Conservation (phyloP, 306 rosid species). For the Dicorynia guianensis region DNA sequence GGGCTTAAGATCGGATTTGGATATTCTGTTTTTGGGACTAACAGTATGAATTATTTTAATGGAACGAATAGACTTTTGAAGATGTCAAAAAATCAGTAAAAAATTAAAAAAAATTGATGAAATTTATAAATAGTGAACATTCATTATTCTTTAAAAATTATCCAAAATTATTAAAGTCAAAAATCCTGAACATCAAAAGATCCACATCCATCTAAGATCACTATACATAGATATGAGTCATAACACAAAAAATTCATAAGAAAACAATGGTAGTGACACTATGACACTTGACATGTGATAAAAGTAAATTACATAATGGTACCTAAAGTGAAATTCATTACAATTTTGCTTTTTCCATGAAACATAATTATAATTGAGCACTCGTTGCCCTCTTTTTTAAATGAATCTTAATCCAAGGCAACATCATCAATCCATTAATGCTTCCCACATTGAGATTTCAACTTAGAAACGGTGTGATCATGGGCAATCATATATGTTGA, state of each 20-base stretch:
- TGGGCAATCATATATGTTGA: too few relatives aligned
- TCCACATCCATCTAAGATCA: constrained; percentile 22
- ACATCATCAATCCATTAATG: not conserved
- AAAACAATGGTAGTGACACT: not conserved
- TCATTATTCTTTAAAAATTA: too few relatives aligned
- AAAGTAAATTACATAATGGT: not conserved
- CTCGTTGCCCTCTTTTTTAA: not conserved
- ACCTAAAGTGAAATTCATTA: not conserved
- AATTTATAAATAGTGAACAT: too few relatives aligned
- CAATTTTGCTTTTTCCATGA: not conserved
- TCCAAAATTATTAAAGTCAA: too few relatives aligned
- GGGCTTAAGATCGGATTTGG: too few relatives aligned
- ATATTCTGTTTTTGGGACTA: too few relatives aligned
- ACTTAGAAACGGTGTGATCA: not conserved
- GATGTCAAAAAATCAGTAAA: too few relatives aligned
- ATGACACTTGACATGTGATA: not conserved
- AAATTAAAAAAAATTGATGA: too few relatives aligned
- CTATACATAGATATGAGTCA: not conserved
- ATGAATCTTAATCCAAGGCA: not conserved
- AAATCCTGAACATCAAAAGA: too few relatives aligned
- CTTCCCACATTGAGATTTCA: not conserved
- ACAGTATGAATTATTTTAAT: too few relatives aligned
- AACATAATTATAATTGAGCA: not conserved
- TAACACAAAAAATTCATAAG: too few relatives aligned
- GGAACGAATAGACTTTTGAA: too few relatives aligned